Evolutionary conservation across 441 rosid genomes (phyloP).

Genomic region (Viola pubescens): DNA sequence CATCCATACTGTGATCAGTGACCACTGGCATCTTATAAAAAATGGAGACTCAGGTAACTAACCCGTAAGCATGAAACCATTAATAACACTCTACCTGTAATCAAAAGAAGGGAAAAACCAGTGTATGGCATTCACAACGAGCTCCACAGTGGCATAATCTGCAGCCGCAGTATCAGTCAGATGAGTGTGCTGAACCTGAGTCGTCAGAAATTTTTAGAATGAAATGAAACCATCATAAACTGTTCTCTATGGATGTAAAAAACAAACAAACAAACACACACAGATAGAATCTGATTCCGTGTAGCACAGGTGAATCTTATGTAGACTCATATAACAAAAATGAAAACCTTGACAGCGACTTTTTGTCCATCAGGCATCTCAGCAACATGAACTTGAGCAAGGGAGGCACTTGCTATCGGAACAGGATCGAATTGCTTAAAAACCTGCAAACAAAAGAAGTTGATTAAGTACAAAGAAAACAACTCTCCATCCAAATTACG

Average conservation of each 20-base stretch:
- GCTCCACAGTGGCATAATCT: slow-evolving; percentile 74
- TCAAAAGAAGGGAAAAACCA: slow-evolving; percentile 79
- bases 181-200: slow-evolving; percentile 88
- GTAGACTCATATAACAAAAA: slow-evolving; percentile 14
- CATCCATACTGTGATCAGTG: neutral
- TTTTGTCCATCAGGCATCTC: slow-evolving; percentile 56
- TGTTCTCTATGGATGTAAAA: neutral
- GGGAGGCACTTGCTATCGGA: slow-evolving; percentile 96
- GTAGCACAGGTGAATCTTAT: slow-evolving; percentile 11
- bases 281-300: slow-evolving; percentile 6
- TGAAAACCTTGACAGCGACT: slow-evolving; percentile 83
- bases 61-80: slow-evolving; percentile 4
- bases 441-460: slow-evolving; percentile 34
- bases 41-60: neutral
- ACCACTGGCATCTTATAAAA: neutral
- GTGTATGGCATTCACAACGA: slow-evolving; percentile 73
- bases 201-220: slow-evolving; percentile 17
- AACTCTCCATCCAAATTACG: neutral
- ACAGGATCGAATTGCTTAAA: slow-evolving; percentile 77
- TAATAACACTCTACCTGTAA: slow-evolving; percentile 49
- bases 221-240: slow-evolving; percentile 12
- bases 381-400: slow-evolving; percentile 99
- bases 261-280: neutral
- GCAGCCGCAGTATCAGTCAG: slow-evolving; percentile 92
- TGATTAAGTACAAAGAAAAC: slow-evolving; percentile 8